Evolutionary conservation across 192 early-diverging fungal species (phyloP), one percentile per base, ranked within the genome.

Genomic region (Thamnidium elegans): DNA sequence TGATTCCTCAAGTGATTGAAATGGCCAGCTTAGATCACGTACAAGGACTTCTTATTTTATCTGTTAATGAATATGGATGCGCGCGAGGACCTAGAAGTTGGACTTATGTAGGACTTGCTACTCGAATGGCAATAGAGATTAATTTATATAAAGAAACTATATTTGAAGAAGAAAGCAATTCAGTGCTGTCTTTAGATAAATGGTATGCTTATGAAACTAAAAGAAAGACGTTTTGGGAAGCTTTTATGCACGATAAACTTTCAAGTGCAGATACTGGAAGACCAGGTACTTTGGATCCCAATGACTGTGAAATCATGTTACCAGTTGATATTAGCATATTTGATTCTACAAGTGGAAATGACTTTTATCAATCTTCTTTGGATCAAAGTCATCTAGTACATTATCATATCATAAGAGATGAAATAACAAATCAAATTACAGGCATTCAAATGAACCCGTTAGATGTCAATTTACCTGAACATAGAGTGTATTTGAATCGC

Each of bases 201-300:
- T 74, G 80, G 76, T 72, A 76, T 64, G 39, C 75, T 50, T 70
- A 74, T 21, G 84, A 85, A 58, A 70, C 68, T 11, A 50, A 76
- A 39, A 54, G 84, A 47, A 70, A 81, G 43, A 73, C 75, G 5
- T 85, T 83, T 46, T 85, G 84, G 84, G 55, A 65, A 15, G 64
- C 69, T 36, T 85, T 80, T 48, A 65, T 77, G 17, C 19, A 21
- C 44, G 84, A 85, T 63, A 77, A 67, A 71, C 59, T 79, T 42
- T 45, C 72, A 47, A 68, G 75, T 36, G 69, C 72, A 39, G 61
- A 66, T 3, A 71, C 73, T 14, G 84, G 84, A 19, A 56, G 84
- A 55, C 81, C 84, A 9, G 54, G 63, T 32, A 65, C 76, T 48
- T 73, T 85, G 30, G 73, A 81, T 21, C 78, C 79, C 13, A 61